A percentile compares a stretch with the other conserved stretches of the same genome.
These are phyloP conservation scores for Trichoderma sp. DNA, from an alignment of 2,329 filamentous ascomycete genomes.

Conservation along the genomic window DNA sequence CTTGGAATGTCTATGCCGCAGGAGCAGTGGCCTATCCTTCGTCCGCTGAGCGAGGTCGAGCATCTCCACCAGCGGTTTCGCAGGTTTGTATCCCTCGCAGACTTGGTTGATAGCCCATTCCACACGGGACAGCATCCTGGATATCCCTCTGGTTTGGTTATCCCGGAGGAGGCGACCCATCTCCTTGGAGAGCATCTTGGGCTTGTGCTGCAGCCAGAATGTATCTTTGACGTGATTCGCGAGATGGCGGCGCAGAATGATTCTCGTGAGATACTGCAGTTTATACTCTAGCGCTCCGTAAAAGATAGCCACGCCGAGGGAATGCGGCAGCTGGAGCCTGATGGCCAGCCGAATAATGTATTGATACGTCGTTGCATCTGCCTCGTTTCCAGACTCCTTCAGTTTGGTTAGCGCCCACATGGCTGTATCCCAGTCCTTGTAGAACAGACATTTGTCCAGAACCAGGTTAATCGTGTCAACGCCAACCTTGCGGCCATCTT, in stretches of 20 bases:
- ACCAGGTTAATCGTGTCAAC: constrained; percentile 46
- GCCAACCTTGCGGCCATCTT: constrained; percentile 36
- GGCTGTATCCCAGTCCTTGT: constrained; percentile 40
- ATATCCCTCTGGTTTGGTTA: not conserved
- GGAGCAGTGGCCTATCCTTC: constrained; percentile 37
- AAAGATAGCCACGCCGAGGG: constrained; percentile 41
- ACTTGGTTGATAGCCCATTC: constrained; percentile 40
- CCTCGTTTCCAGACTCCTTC: constrained; percentile 33
- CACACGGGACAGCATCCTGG: constrained; percentile 34
- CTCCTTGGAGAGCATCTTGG: constrained; percentile 37
- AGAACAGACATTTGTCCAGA: constrained; percentile 39
- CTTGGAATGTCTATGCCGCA: constrained; percentile 30
- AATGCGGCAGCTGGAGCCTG: constrained; percentile 37
- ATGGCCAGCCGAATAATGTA: constrained; percentile 46
- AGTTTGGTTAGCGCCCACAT: constrained; percentile 39
- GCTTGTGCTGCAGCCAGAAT: constrained; percentile 38
- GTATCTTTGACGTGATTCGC: constrained; percentile 33
- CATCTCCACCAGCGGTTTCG: constrained; percentile 36
- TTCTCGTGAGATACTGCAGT: constrained; percentile 36
- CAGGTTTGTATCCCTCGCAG: constrained; percentile 38
- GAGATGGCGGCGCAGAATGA: constrained; percentile 36
- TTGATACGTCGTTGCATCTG: constrained; percentile 42
- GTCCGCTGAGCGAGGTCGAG: constrained; percentile 37
- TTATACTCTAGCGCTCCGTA: constrained; percentile 41
- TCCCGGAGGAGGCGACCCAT: constrained; percentile 33